These are phyloP conservation scores for Colletotrichum endophyticum DNA, from an alignment of 2,329 filamentous ascomycete genomes.

Conservation along the genomic window DNA sequence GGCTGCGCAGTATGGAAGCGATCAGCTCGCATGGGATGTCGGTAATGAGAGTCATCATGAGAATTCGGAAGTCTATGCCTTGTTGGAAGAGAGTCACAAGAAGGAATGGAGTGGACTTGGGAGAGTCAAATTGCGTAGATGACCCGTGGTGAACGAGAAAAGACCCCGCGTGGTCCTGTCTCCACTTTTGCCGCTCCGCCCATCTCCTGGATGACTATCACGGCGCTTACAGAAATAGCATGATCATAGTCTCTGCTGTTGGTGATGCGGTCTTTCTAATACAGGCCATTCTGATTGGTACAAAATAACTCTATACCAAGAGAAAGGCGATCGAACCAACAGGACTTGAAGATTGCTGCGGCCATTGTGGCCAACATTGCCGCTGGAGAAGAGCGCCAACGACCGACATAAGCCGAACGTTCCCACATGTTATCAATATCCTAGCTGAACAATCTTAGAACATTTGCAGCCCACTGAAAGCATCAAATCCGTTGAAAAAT, in stretches of 20 bases:
- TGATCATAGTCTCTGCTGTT: not conserved
- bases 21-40: not conserved
- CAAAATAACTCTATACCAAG: no score
- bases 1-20: not conserved
- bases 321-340: not conserved
- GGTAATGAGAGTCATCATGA: not conserved
- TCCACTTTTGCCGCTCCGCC: not conserved
- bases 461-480: no score
- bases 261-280: fast-evolving
- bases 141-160: not conserved
- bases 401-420: not conserved
- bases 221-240: not conserved
- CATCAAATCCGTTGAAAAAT: no score
- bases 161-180: not conserved
- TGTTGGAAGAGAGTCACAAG: not conserved
- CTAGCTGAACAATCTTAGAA: no score
- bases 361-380: not conserved
- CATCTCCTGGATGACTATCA: not conserved
- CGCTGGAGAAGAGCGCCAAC: not conserved
- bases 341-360: not conserved
- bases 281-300: not conserved
- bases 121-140: not conserved
- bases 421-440: no score
- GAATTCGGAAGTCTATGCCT: fast-evolving
- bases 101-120: not conserved